phyloP scores from a whole-genome alignment of 2,329 filamentous ascomycete species.

The Metarhizium rileyi region DNA sequence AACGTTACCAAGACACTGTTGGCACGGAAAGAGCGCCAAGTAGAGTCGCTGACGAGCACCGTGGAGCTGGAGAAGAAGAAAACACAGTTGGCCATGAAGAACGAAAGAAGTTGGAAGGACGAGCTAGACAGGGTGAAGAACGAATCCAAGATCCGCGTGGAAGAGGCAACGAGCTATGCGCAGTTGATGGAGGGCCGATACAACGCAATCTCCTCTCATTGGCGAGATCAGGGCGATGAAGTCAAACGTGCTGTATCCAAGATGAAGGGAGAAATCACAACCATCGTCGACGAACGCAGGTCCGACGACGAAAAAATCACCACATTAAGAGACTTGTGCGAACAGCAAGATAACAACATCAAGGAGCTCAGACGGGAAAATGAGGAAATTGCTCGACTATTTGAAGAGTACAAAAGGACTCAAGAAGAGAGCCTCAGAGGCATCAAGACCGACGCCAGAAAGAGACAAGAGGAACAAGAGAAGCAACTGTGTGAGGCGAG shows the following conservation, averaged over 20 bases:
- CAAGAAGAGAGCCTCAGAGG: constrained; percentile 51
- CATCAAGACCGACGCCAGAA: constrained; percentile 48
- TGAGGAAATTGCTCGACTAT: constrained; percentile 47
- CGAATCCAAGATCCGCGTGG: constrained; percentile 52
- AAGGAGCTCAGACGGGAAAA: constrained; percentile 51
- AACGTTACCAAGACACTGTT: constrained; percentile 63
- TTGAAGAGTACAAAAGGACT: constrained; percentile 54
- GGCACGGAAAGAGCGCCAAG: constrained; percentile 63
- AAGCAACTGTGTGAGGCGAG: constrained; percentile 47
- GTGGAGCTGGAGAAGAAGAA: constrained; percentile 56
- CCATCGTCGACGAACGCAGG: constrained; percentile 43
- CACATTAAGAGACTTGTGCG: constrained; percentile 57
- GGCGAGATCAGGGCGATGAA: constrained; percentile 56
- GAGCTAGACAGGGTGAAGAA: constrained; percentile 53
- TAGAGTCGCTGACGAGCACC: constrained; percentile 55
- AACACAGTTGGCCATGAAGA: constrained; percentile 46
- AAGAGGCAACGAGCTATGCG: constrained; percentile 55
- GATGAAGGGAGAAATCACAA: constrained; percentile 43
- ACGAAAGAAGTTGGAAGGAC: constrained; percentile 51
- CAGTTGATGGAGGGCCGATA: constrained; percentile 62
- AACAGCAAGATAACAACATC: constrained; percentile 63
- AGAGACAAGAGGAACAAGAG: constrained; percentile 52
- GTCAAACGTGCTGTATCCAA: constrained; percentile 41
- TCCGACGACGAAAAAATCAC: constrained; percentile 54
- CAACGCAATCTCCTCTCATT: constrained; percentile 55